Conservation (phyloP, 108 stramenopile genomes). For the Skeletonema potamos region DNA sequence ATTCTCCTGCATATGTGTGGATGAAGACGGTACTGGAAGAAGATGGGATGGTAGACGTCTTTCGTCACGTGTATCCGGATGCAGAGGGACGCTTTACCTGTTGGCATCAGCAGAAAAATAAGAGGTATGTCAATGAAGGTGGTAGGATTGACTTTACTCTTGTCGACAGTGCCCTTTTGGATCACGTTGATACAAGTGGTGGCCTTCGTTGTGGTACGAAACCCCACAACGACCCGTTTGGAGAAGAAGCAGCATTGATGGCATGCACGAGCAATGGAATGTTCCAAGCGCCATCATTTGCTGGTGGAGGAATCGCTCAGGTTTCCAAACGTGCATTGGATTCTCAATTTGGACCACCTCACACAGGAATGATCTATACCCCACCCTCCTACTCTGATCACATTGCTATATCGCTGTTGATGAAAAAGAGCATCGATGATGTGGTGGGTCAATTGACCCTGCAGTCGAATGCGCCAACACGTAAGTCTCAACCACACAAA, state of each 20-base stretch:
- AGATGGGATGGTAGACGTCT: conserved; percentile 87
- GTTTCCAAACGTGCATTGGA: conserved; percentile 68
- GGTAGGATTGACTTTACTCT: conserved; percentile 88
- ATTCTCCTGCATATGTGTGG: conserved; percentile 66
- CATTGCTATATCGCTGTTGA: conserved; percentile 75
- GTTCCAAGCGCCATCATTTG: conserved; percentile 74
- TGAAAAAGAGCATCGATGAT: conserved; percentile 41
- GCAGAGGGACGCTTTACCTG: conserved; percentile 85
- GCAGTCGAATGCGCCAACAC: conserved; percentile 52
- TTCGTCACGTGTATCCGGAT: conserved; percentile 79
- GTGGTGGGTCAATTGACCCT: conserved; percentile 18
- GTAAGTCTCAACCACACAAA: conserved; percentile 89
- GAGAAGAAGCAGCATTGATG: conserved; percentile 72
- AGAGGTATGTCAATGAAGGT: conserved; percentile 84
- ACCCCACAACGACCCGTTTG: conserved; percentile 46
- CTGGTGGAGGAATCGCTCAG: conserved; percentile 81
- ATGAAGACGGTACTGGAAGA: conserved; percentile 59
- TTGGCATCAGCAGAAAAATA: conserved; percentile 88
- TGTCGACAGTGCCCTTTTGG: conserved; percentile 61
- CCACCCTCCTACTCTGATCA: conserved; percentile 92
- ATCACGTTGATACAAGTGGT: conserved; percentile 39
- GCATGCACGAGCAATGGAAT: conserved; percentile 80
- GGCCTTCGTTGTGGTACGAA: conserved; percentile 61
- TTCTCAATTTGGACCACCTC: conserved; percentile 72
- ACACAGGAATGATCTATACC: conserved; percentile 91